Evolutionary conservation across 495 filamentous ascomycete species (phyloP).

Genomic region (Aspergillus hancockii): DNA sequence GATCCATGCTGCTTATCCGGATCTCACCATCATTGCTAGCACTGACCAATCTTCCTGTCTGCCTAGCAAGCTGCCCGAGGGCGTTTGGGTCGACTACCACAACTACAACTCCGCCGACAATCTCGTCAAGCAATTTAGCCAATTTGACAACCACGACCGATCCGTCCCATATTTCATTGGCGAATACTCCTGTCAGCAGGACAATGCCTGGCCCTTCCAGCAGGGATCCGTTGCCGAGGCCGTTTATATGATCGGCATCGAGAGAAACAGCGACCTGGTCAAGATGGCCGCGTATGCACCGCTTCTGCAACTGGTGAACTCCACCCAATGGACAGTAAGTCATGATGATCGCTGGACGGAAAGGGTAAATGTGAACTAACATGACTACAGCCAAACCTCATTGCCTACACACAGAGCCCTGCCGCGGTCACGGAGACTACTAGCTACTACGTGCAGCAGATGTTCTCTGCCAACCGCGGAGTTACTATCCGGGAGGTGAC

Average conservation of each 20-base stretch:
- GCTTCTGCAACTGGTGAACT: conserved; percentile 37
- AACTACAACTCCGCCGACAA: conserved; percentile 45
- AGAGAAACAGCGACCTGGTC: conserved; percentile 59
- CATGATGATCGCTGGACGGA: neutral
- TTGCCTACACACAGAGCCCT: conserved; percentile 41
- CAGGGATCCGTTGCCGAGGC: conserved; percentile 61
- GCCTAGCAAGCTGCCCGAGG: conserved; percentile 28
- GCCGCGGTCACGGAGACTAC: conserved; percentile 26
- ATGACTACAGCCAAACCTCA: conserved; percentile 20
- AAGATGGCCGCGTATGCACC: conserved; percentile 50
- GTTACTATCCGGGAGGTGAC: conserved; percentile 49
- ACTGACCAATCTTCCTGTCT: conserved; percentile 38
- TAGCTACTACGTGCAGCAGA: conserved; percentile 38
- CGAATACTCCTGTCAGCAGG: conserved; percentile 54
- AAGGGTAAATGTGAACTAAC: conserved; percentile 2
- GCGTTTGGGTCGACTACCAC: conserved; percentile 42
- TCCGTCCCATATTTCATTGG: conserved; percentile 40
- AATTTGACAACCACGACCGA: conserved; percentile 45
- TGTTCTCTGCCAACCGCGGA: conserved; percentile 47
- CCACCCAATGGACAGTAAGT: conserved; percentile 33
- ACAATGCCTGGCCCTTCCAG: conserved; percentile 46
- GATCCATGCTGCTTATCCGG: conserved; percentile 57
- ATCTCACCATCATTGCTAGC: conserved; percentile 60
- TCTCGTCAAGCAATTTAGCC: conserved; percentile 50
- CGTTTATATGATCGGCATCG: conserved; percentile 61